Conservation (phyloP, 2,329 filamentous ascomycete genomes). For the Fonsecaea pedrosoi region DNA sequence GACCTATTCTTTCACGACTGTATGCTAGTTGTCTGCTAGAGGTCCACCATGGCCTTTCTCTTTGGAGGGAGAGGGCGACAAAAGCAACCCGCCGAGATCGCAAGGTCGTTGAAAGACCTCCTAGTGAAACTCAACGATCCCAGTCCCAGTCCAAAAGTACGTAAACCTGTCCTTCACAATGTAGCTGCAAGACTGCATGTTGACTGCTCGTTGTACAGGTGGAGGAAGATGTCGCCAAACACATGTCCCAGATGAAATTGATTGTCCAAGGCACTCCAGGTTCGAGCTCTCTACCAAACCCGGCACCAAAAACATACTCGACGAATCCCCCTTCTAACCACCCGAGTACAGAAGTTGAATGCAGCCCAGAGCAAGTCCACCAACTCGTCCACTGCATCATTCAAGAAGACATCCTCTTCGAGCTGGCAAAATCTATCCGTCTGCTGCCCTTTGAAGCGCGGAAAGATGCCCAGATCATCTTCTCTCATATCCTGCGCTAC, state of each 20-base stretch:
- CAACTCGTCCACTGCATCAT: constrained; percentile 84
- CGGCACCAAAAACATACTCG: constrained; percentile 9
- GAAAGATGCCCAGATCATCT: constrained; percentile 94
- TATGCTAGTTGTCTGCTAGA: constrained; percentile 11
- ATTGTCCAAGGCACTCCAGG: constrained; percentile 92
- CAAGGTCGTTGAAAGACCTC: constrained; percentile 68
- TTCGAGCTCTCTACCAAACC: constrained; percentile 52
- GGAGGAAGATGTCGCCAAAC: constrained; percentile 62
- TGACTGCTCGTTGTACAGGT: constrained; percentile 14
- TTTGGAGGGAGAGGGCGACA: constrained; percentile 66
- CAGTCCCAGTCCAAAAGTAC: constrained; percentile 62
- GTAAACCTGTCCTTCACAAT: neutral
- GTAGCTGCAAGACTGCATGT: constrained; percentile 22
- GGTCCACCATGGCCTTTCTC: constrained; percentile 69
- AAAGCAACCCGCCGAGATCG: constrained; percentile 68
- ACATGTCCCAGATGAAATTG: constrained; percentile 88
- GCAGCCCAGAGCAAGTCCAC: constrained; percentile 84
- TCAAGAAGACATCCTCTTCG: constrained; percentile 85
- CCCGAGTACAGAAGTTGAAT: constrained; percentile 73
- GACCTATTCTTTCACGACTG: neutral
- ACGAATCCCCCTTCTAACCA: constrained; percentile 16
- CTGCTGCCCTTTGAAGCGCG: constrained; percentile 92
- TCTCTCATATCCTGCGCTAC: constrained; percentile 93
- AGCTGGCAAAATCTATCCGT: constrained; percentile 81
- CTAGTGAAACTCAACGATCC: constrained; percentile 67